phyloP scores from a whole-genome alignment of 1,284 basidiomycete genomes.

The Papiliotrema flavescens region DNA sequence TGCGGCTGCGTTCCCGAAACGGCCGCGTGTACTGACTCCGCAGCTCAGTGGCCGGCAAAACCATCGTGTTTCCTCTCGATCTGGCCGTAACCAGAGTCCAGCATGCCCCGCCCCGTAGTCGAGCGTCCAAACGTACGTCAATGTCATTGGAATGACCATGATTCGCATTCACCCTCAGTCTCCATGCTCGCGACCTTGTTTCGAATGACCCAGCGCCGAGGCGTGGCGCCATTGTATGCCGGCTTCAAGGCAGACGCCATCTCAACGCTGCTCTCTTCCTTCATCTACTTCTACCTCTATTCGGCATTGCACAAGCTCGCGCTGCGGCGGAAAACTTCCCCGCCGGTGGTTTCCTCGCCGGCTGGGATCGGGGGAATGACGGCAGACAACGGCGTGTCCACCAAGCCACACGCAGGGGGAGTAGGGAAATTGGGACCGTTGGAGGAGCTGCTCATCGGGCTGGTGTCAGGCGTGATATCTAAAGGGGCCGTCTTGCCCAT shows the following conservation, averaged over 20 bases:
- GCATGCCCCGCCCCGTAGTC: conserved; percentile 10
- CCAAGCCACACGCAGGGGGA: background rate
- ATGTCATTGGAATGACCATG: too few species aligned
- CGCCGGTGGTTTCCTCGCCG: conserved; percentile 7
- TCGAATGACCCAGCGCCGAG: conserved; percentile 22
- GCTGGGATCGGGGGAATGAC: conserved; percentile 23
- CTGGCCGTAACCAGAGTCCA: conserved; percentile 49
- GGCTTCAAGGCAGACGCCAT: conserved; percentile 49
- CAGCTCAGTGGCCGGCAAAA: conserved; percentile 48
- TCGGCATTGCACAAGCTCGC: conserved; percentile 30
- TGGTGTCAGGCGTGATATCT: conserved; percentile 48
- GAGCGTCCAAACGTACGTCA: conserved; percentile 18
- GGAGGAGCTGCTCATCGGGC: conserved; percentile 51
- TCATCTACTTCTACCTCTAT: conserved; percentile 47
- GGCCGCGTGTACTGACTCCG: too few species aligned
- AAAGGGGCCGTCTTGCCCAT: conserved; percentile 51
- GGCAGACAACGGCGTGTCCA: background rate
- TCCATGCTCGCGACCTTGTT: conserved; percentile 21
- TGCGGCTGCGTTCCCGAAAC: too few species aligned
- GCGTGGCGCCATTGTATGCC: conserved; percentile 34
- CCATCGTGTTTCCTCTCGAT: conserved; percentile 53
- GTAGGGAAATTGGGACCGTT: conserved; percentile 27
- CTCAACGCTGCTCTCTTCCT: conserved; percentile 48
- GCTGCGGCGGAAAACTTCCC: background rate
- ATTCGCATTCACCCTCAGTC: too few species aligned